Evolutionary conservation across 2,329 filamentous ascomycete genomes (phyloP).

Genomic region (Colletotrichum acutatum): DNA sequence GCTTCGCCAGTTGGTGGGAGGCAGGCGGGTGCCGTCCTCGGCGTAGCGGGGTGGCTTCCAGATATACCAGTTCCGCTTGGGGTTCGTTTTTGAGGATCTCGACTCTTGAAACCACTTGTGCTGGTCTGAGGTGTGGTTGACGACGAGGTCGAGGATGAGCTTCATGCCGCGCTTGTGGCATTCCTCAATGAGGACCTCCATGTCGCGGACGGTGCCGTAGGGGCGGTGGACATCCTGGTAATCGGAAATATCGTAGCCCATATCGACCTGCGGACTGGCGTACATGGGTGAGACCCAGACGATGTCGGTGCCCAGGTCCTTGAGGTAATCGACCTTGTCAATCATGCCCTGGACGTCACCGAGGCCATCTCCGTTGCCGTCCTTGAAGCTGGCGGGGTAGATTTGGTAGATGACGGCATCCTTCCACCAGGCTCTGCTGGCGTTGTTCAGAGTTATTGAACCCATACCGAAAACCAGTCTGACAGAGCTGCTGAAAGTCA

Average conservation of each 20-base stretch:
- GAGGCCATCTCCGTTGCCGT: conserved; percentile 68
- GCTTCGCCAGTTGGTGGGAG: conserved; percentile 80
- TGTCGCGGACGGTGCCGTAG: conserved; percentile 75
- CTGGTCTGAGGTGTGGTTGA: conserved; percentile 81
- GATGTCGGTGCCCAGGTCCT: conserved; percentile 69
- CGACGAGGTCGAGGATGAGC: conserved; percentile 79
- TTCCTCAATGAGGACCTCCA: conserved; percentile 69
- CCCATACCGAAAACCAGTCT: conserved; percentile 13
- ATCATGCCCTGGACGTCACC: conserved; percentile 73
- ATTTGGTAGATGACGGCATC: conserved; percentile 68
- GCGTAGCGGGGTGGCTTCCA: conserved; percentile 64
- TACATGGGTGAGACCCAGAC: conserved; percentile 77
- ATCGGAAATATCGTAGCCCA: conserved; percentile 77
- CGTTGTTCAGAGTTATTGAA: conserved; percentile 26
- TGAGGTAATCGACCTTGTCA: conserved; percentile 70
- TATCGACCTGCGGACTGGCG: conserved; percentile 72
- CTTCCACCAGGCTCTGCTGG: conserved; percentile 61
- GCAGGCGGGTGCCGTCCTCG: conserved; percentile 68
- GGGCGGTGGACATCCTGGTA: conserved; percentile 73
- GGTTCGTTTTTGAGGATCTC: conserved; percentile 67
- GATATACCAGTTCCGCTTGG: conserved; percentile 78
- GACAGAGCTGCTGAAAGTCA: neutral
- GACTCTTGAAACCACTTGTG: conserved; percentile 79
- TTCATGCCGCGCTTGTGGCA: conserved; percentile 73
- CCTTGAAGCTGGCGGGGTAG: conserved; percentile 68